Evolutionary conservation across 2,329 filamentous ascomycete genomes (phyloP).

Genomic region (Exophiala dermatitidis): DNA sequence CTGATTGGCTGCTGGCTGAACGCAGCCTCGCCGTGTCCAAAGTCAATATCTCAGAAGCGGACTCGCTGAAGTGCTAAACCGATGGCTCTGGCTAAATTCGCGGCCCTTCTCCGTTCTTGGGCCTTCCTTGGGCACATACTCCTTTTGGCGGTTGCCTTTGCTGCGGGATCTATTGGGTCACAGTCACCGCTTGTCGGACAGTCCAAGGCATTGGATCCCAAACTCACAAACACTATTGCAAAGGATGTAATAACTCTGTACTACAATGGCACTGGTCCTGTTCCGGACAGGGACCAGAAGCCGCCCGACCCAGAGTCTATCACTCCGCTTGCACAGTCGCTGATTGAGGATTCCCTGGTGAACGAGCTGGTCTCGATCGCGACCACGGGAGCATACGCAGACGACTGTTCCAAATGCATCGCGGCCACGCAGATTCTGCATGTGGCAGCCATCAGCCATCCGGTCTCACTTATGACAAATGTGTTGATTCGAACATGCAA

Average conservation of each 20-base stretch:
- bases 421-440: conserved; percentile 25
- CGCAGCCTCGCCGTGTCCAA: no score
- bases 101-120: conserved; percentile 14
- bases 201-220: conserved; percentile 24
- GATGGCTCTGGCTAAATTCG: conserved; percentile 12
- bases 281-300: conserved; percentile 23
- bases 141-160: conserved; percentile 9
- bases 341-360: conserved; percentile 21
- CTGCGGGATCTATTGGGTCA: conserved; percentile 2
- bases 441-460: conserved; percentile 23
- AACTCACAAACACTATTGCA: conserved; percentile 25
- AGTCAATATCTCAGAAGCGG: not conserved
- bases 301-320: conserved; percentile 24
- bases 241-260: conserved; percentile 24
- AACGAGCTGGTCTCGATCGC: conserved; percentile 22
- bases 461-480: conserved; percentile 20
- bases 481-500: conserved; percentile 24
- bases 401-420: conserved; percentile 26
- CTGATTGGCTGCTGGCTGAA: no score
- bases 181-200: conserved; percentile 12
- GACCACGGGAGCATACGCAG: conserved; percentile 15
- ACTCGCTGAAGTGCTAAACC: not conserved
- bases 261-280: conserved; percentile 27
- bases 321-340: conserved; percentile 18
- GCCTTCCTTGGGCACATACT: conserved; percentile 13